These are phyloP conservation scores for Boletellus emodensis DNA, from an alignment of 768 basidiomycete genomes.

Conservation along the genomic window DNA sequence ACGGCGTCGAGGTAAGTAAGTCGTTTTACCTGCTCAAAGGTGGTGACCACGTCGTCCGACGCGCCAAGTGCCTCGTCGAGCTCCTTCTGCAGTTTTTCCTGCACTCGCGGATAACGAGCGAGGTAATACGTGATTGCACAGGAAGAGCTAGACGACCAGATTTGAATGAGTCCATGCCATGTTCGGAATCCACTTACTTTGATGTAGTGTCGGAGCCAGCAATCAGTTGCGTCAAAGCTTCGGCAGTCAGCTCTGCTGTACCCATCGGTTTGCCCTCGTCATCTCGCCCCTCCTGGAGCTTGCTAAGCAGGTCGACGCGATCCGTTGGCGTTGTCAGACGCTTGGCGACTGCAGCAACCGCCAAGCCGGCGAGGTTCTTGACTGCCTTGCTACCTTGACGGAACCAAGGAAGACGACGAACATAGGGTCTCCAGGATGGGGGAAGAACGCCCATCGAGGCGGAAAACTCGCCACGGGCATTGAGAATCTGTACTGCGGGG, in stretches of 20 bases:
- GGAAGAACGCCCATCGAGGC: conserved; percentile 81
- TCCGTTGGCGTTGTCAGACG: conserved; percentile 67
- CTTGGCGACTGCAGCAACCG: conserved; percentile 74
- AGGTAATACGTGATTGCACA: conserved; percentile 88
- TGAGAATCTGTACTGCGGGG: conserved; percentile 81
- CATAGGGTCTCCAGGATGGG: conserved; percentile 63
- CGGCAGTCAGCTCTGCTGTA: conserved; percentile 79
- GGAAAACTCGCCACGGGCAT: conserved; percentile 83
- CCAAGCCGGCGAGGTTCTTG: conserved; percentile 71
- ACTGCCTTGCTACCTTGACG: conserved; percentile 61
- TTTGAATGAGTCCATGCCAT: background rate
- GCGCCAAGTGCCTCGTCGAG: conserved; percentile 57
- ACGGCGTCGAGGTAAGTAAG: conserved; percentile 81
- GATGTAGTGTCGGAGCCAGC: conserved; percentile 93
- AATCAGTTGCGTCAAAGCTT: conserved; percentile 81
- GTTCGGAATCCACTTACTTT: conserved; percentile 50
- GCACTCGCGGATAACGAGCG: conserved; percentile 58
- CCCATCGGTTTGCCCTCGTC: conserved; percentile 77
- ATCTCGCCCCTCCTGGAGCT: conserved; percentile 75
- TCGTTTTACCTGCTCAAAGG: conserved; percentile 65
- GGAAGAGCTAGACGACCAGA: conserved; percentile 55
- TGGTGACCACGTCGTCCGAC: conserved; percentile 58
- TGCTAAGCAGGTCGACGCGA: conserved; percentile 75
- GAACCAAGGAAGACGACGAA: conserved; percentile 73
- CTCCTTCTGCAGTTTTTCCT: conserved; percentile 72